Evolutionary conservation across 2,329 filamentous ascomycete genomes (phyloP), one percentile per base, ranked within the genome.

Genomic region (Aspergillus proliferans): DNA sequence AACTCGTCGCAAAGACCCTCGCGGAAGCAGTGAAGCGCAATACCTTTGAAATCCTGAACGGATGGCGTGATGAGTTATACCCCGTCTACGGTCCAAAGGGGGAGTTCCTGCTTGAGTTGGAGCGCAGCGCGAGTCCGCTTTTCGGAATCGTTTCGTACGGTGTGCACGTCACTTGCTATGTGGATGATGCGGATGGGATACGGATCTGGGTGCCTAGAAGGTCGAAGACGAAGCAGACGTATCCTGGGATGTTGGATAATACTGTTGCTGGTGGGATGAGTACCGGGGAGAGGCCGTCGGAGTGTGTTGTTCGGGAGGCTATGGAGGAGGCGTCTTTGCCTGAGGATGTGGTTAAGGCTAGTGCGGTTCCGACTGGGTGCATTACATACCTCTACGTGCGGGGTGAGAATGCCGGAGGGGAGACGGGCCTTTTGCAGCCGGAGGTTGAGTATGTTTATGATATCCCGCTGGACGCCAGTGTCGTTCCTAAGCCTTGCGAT

Each of bases 391-490:
- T 90, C 56, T 86, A 92, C 71, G 78, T 95, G 56, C 83, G 90
- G 9, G 85, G 89, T 61, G 74, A 80, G 59, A 77, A 82, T 30
- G 84, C 88, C 3, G 88, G 89, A 9, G 91, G 90, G 8, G 89
- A 96, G 71, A 82, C 78, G 8, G 86, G 85, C 9, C 76, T 94
- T 61, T 77, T 95, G 64, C 92, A 95, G 71, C 93, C 93, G 0
- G 93, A 97, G 71, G 85, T 84, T 61, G 86, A 97, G 71, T 96
- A 90, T 75, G 76, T 95, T 41, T 98, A 93, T 71, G 90, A 98
- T 66, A 73, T 97, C 53, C 84, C 89, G 68, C 74, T 98, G 54
- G 80, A 85, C 2, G 70, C 74, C 4, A 82, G 83, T 51, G 76
- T 89, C 3, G 72, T 81, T 33, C 90, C 87, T 10, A 80, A 78